A percentile compares a stretch with the other conserved stretches of the same genome.
Evolutionary conservation across 192 early-diverging fungal genomes (phyloP).

Genomic region (Coemansia sp.): DNA sequence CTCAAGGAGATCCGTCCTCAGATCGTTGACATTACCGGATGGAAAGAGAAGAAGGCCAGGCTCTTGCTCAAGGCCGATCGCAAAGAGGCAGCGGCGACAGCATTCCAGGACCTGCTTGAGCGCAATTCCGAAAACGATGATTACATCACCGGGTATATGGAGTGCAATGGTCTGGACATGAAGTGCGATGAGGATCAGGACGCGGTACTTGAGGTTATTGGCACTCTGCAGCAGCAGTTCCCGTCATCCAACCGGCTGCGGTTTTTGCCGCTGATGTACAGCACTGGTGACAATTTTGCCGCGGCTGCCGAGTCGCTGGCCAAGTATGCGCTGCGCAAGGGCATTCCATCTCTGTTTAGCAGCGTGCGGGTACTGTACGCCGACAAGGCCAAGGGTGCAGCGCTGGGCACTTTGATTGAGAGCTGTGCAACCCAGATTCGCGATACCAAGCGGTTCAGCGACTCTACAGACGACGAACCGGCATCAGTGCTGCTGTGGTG

Average conservation of each 20-base stretch:
- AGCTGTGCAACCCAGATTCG: conserved; percentile 58
- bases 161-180: conserved; percentile 43
- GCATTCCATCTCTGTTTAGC: conserved; percentile 91
- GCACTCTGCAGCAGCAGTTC: conserved; percentile 65
- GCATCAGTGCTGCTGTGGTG: conserved; percentile 84
- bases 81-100: conserved; percentile 68
- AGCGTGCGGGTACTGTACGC: conserved; percentile 74
- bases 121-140: conserved; percentile 78
- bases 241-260: conserved; percentile 81
- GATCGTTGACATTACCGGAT: conserved; percentile 71
- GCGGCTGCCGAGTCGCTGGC: conserved; percentile 66
- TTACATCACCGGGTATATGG: conserved; percentile 72
- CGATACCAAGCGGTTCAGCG: conserved; percentile 49
- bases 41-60: conserved; percentile 76
- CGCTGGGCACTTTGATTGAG: conserved; percentile 69
- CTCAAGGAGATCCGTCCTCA: conserved; percentile 71
- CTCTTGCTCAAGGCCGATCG: conserved; percentile 67
- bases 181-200: conserved; percentile 28
- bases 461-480: conserved; percentile 63
- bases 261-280: conserved; percentile 73
- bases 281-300: conserved; percentile 67
- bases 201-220: conserved; percentile 44
- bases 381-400: conserved; percentile 62
- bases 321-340: conserved; percentile 77
- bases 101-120: conserved; percentile 73